Base-by-base conservation (phyloP, 2,329 filamentous ascomycete species). In the Aspergillus sp. region DNA sequence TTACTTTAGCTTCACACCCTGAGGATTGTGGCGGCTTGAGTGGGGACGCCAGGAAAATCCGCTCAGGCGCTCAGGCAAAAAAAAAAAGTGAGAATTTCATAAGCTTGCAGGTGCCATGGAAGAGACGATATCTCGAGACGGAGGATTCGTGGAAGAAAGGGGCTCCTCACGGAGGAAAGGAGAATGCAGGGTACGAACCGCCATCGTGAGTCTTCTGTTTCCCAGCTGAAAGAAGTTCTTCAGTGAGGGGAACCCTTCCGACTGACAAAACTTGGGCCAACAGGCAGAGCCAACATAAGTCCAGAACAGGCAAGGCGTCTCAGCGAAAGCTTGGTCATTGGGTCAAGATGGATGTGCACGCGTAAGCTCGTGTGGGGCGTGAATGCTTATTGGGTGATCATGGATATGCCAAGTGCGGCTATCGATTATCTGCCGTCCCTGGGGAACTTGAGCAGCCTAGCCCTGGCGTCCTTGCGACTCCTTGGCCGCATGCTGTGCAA, bases 341-440 rank as follows among this genome's bases (percentile, higher is more conserved):
- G 35, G 44, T 55, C 55, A 64, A 49, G 31, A 54, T 58, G 56
- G 63, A 68, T 64, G 62, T 67, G 69, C 69, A 73, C 70, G 70
- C 70, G 70, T 73, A 69, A 73, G 70, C 70, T 72, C 46, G 19
- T 59, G 58, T 66, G 67, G 66, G 56, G 2, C 59, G 6, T 1
- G 2, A 1, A 1, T 21, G 52, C 3, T 65, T 41, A 73, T 71
- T 73, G 70, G 70, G 52, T 62, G 50, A 71, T 70, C 64, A 51
- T n/a, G 12, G 14, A 6, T 12, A 31, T 64, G 70, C 70, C 70
- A 73, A 73, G 69, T 59, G 70, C 69, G 70, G 70, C 70, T 73
- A 73, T 73, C 70, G 70, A 73, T 69, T 70, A 73, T 73, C 70
- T 73, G 70, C 70, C 70, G 70, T 70, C 62, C 60, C 60, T 57